These are phyloP conservation scores for Ophiostoma montium DNA, from an alignment of 2,329 filamentous ascomycete species.

Conservation along the genomic window DNA sequence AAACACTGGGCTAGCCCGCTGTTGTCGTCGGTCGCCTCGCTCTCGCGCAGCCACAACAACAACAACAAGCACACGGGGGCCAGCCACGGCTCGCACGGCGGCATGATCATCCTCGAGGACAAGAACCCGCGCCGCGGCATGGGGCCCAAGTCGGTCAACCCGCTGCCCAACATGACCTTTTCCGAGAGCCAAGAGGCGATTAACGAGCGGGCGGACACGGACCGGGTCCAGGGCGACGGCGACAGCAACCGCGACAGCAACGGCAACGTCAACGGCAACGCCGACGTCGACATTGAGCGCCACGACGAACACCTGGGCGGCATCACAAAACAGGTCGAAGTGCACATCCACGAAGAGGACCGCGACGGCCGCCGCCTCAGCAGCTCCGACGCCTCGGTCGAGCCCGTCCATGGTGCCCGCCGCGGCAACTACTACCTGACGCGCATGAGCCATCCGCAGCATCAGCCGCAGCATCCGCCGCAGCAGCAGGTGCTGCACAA, in stretches of 20 bases:
- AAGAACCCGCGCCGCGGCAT: slow-evolving; percentile 18
- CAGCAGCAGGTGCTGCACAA: background rate
- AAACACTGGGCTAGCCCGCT: slow-evolving; percentile 11
- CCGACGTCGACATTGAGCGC: background rate
- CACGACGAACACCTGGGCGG: too few relatives aligned
- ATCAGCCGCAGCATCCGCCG: background rate
- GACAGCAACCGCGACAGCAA: background rate
- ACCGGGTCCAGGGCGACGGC: background rate
- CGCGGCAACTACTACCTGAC: slow-evolving; percentile 11
- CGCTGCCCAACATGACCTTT: slow-evolving; percentile 17
- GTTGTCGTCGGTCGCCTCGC: slow-evolving; percentile 5
- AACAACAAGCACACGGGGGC: background rate
- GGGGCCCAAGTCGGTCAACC: slow-evolving; percentile 17
- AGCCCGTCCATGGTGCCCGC: slow-evolving; percentile 6
- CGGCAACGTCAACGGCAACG: background rate
- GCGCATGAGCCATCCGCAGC: slow-evolving; percentile 1
- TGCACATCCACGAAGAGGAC: slow-evolving; percentile 10
- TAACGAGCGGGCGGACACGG: slow-evolving; percentile 7
- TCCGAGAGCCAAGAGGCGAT: slow-evolving; percentile 18
- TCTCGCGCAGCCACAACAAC: background rate
- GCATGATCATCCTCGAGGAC: slow-evolving; percentile 16
- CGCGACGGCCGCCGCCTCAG: slow-evolving; percentile 1
- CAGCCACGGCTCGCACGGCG: slow-evolving; percentile 8
- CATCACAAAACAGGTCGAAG: slow-evolving; percentile 11
- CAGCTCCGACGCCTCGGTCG: slow-evolving; percentile 1